Conservation (phyloP, 371 early-diverging fungal genomes). For the Apophysomyces ossiformis region DNA sequence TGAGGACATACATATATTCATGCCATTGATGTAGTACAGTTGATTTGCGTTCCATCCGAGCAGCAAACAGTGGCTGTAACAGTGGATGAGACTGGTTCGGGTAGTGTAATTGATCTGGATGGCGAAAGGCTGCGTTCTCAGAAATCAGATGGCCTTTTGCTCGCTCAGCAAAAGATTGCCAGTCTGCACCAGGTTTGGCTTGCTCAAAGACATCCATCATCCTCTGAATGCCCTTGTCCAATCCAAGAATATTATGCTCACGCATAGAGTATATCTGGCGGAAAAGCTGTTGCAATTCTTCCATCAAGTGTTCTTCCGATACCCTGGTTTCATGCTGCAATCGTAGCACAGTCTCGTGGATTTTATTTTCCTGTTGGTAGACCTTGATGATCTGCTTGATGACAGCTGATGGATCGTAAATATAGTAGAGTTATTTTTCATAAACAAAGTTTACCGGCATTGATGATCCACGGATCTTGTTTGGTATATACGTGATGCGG, state of each 20-base stretch:
- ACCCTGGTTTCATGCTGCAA: slow-evolving; percentile 40
- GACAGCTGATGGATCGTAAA: slow-evolving; percentile 25
- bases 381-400: slow-evolving; percentile 47
- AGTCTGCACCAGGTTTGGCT: slow-evolving; percentile 31
- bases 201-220: slow-evolving; percentile 26
- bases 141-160: slow-evolving; percentile 34
- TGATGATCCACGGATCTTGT: slow-evolving; percentile 48
- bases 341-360: slow-evolving; percentile 50
- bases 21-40: slow-evolving; percentile 38
- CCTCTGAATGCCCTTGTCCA: slow-evolving; percentile 26
- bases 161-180: slow-evolving; percentile 35
- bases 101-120: slow-evolving; percentile 41
- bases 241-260: slow-evolving; percentile 27
- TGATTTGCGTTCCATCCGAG: slow-evolving; percentile 48
- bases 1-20: slow-evolving; percentile 49
- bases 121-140: slow-evolving; percentile 40
- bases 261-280: slow-evolving; percentile 33
- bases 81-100: slow-evolving; percentile 44
- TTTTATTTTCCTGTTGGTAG: slow-evolving; percentile 46
- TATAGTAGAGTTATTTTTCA: neutral
- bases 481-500: slow-evolving; percentile 36
- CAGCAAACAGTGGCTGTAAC: slow-evolving; percentile 45
- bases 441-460: slow-evolving; percentile 34
- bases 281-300: slow-evolving; percentile 36
- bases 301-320: slow-evolving; percentile 38